A percentile compares a stretch with the other conserved stretches of the same genome.
Evolutionary conservation across 495 filamentous ascomycete genomes (phyloP).

Genomic region (Aspergillus carlsbadensis): DNA sequence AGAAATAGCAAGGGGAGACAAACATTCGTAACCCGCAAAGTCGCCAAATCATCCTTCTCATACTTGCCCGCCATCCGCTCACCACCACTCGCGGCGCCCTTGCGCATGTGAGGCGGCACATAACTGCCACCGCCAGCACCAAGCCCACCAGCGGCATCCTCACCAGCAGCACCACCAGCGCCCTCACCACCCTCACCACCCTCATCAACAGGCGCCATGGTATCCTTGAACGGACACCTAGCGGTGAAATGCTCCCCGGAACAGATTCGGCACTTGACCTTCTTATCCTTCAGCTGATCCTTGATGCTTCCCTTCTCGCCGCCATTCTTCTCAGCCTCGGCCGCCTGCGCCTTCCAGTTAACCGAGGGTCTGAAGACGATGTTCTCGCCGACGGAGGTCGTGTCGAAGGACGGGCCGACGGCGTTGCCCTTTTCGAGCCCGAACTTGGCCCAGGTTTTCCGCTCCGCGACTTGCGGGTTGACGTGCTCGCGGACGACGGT

Average conservation of each 20-base stretch:
- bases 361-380: slow-evolving; percentile 88
- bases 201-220: slow-evolving; percentile 74
- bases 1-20: slow-evolving; percentile 34
- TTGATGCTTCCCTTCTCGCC: slow-evolving; percentile 73
- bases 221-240: slow-evolving; percentile 85
- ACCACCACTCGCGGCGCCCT: slow-evolving; percentile 63
- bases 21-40: slow-evolving; percentile 95
- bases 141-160: slow-evolving; percentile 52
- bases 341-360: slow-evolving; percentile 86
- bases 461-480: slow-evolving; percentile 94
- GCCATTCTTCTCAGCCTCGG: slow-evolving; percentile 77
- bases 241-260: slow-evolving; percentile 98
- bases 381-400: slow-evolving; percentile 93
- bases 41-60: slow-evolving; percentile 95
- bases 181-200: slow-evolving; percentile 54
- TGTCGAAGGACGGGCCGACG: slow-evolving; percentile 71
- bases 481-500: slow-evolving; percentile 86
- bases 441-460: slow-evolving; percentile 89
- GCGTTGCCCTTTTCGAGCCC: slow-evolving; percentile 75
- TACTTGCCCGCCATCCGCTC: slow-evolving; percentile 93
- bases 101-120: slow-evolving; percentile 87
- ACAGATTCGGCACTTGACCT: slow-evolving; percentile 99
- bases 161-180: slow-evolving; percentile 43
- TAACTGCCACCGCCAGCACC: slow-evolving; percentile 75
- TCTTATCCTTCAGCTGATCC: slow-evolving; percentile 94